A percentile compares a stretch with the other conserved stretches of the same genome.
phyloP scores from a whole-genome alignment of 1,139 yeast species.

The Taiozyma sp. region DNA sequence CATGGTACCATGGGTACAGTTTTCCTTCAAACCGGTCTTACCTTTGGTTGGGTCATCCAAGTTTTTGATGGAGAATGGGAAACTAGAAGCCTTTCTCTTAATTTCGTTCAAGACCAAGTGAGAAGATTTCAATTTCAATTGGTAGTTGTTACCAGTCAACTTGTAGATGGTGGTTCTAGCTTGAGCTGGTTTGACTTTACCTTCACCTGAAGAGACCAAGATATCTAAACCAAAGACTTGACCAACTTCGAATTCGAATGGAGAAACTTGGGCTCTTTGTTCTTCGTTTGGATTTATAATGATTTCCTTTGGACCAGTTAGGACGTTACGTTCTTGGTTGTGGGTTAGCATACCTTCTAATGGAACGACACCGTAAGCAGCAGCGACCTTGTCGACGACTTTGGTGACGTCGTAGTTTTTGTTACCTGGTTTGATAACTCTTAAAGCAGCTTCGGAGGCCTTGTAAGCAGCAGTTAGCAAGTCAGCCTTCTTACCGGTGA shows the following conservation, averaged over 20 bases:
- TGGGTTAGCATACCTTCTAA: constrained; percentile 77
- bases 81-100: constrained; percentile 58
- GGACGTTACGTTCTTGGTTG: constrained; percentile 61
- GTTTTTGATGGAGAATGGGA: constrained; percentile 67
- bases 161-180: constrained; percentile 68
- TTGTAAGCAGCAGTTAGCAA: constrained; percentile 69
- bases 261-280: constrained; percentile 59
- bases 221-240: constrained; percentile 79
- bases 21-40: constrained; percentile 73
- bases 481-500: constrained; percentile 59
- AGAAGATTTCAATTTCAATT: constrained; percentile 69
- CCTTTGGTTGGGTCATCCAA: constrained; percentile 68
- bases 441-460: constrained; percentile 75
- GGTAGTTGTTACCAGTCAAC: constrained; percentile 63
- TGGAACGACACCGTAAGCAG: constrained; percentile 54
- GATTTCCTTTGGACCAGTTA: constrained; percentile 74
- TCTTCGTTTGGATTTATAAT: constrained; percentile 70
- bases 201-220: constrained; percentile 60
- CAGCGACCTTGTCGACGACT: constrained; percentile 59
- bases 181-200: constrained; percentile 59
- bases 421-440: constrained; percentile 62
- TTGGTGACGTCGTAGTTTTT: constrained; percentile 77
- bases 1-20: constrained; percentile 62
- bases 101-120: constrained; percentile 64
- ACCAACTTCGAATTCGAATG: constrained; percentile 64